Evolutionary conservation across 2,329 filamentous ascomycete genomes (phyloP).

Genomic region (Pyrenochaeta sp.): DNA sequence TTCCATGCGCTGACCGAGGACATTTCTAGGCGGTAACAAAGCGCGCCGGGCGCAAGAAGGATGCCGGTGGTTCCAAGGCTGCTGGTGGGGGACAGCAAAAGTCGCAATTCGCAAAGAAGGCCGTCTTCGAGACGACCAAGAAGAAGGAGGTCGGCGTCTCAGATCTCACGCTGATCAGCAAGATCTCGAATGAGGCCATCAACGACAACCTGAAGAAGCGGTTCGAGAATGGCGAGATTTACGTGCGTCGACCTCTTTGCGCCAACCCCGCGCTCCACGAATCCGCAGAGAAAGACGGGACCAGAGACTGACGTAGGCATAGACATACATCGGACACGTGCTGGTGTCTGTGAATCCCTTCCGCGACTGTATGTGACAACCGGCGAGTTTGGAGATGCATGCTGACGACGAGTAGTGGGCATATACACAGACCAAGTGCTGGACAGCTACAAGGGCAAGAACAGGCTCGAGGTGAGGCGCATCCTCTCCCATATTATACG

Average conservation of each 20-base stretch:
- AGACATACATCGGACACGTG: constrained; percentile 99
- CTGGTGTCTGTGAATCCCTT: constrained; percentile 99
- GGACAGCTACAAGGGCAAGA: constrained; percentile 94
- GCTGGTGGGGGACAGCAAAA: constrained; percentile 54
- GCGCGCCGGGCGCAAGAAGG: constrained; percentile 66
- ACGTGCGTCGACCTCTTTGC: constrained; percentile 62
- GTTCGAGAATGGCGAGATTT: constrained; percentile 97
- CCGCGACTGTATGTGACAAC: constrained; percentile 71
- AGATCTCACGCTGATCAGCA: constrained; percentile 95
- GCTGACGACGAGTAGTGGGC: constrained; percentile 68
- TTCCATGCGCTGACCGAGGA: constrained; percentile 25
- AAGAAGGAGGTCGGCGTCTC: constrained; percentile 99
- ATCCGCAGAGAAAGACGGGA: constrained; percentile 12
- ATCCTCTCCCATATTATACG: background rate
- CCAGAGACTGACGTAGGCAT: constrained; percentile 37
- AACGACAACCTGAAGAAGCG: constrained; percentile 99
- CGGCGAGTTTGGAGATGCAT: constrained; percentile 1
- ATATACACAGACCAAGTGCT: constrained; percentile 97
- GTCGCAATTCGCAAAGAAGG: constrained; percentile 84
- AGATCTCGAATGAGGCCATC: constrained; percentile 98
- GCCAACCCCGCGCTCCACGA: constrained; percentile 29
- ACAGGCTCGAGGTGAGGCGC: constrained; percentile 74
- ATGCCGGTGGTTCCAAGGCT: constrained; percentile 53
- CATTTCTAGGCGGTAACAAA: constrained; percentile 60
- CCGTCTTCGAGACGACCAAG: constrained; percentile 93